A percentile compares a stretch with the other conserved stretches of the same genome.
Conservation (phyloP, 2,329 filamentous ascomycete genomes). For the Cladosporium sp. region DNA sequence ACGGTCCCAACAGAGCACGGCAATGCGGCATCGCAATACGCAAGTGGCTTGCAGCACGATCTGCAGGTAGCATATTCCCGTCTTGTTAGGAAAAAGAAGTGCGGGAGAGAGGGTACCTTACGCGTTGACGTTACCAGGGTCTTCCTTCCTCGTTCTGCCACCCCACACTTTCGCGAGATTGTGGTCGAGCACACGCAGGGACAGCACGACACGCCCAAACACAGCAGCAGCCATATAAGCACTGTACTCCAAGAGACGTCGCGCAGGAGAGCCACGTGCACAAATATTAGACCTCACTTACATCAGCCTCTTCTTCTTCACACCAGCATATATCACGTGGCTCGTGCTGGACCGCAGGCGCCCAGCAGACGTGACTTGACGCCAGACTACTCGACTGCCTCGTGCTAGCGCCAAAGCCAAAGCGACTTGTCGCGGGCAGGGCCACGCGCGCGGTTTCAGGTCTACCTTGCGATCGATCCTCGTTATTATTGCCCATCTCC, state of each 20-base stretch:
- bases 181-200: not conserved
- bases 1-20: not conserved
- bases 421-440: conserved; percentile 10
- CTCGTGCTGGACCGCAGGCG: not conserved
- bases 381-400: not conserved
- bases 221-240: not conserved
- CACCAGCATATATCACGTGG: not conserved
- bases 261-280: not conserved
- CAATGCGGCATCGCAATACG: not conserved
- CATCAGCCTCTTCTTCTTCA: conserved; percentile 1
- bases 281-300: not conserved
- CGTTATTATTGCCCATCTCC: conserved; percentile 12
- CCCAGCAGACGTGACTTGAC: not conserved
- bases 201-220: not conserved
- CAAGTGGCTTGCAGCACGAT: not conserved
- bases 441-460: conserved; percentile 18
- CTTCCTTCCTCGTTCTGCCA: not conserved
- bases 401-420: conserved; percentile 11
- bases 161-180: conserved; percentile 7
- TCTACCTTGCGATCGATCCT: conserved; percentile 9
- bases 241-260: not conserved
- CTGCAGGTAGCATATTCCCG: not conserved
- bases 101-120: not conserved
- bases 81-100: not conserved
- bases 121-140: not conserved